Evolutionary conservation across 345 rosid species (phyloP).

Genomic region (Camelina neglecta): DNA sequence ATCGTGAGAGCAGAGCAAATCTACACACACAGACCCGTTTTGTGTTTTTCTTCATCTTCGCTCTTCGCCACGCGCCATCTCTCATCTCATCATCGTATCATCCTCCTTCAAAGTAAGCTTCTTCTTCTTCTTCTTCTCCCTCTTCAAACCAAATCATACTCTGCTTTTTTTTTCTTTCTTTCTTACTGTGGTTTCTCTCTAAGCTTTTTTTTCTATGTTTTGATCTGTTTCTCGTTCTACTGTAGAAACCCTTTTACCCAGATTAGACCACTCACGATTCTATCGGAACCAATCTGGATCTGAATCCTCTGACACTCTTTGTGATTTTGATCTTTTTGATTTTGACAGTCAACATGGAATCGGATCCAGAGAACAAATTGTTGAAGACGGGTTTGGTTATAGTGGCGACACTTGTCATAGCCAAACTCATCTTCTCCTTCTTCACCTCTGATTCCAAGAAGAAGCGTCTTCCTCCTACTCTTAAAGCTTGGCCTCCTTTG

Average conservation of each 20-base stretch:
- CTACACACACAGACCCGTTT: neutral
- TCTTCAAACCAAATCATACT: neutral
- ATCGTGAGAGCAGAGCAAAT: conserved; percentile 18
- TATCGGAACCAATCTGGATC: conserved; percentile 23
- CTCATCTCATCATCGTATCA: conserved; percentile 2
- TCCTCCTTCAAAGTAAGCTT: conserved; percentile 24
- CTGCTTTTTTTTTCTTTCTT: neutral
- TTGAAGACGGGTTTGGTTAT: conserved; percentile 63
- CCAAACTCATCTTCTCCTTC: conserved; percentile 68
- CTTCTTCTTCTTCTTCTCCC: neutral
- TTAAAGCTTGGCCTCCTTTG: conserved; percentile 61
- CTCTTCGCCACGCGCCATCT: conserved; percentile 7
- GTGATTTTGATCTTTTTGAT: neutral
- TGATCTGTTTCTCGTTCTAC: no score
- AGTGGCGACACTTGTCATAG: conserved; percentile 67
- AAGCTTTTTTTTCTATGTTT: no score
- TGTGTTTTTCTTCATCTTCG: neutral
- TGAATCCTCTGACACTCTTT: neutral
- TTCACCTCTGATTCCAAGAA: conserved; percentile 62
- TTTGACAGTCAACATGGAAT: conserved; percentile 33
- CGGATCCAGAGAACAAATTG: conserved; percentile 64
- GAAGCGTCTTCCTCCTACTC: conserved; percentile 79
- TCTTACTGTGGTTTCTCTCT: no score
- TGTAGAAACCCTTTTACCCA: no score
- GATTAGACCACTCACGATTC: conserved; percentile 12